phyloP scores from a whole-genome alignment of 2,329 filamentous ascomycete species.

The Pseudogymnoascus sp. region DNA sequence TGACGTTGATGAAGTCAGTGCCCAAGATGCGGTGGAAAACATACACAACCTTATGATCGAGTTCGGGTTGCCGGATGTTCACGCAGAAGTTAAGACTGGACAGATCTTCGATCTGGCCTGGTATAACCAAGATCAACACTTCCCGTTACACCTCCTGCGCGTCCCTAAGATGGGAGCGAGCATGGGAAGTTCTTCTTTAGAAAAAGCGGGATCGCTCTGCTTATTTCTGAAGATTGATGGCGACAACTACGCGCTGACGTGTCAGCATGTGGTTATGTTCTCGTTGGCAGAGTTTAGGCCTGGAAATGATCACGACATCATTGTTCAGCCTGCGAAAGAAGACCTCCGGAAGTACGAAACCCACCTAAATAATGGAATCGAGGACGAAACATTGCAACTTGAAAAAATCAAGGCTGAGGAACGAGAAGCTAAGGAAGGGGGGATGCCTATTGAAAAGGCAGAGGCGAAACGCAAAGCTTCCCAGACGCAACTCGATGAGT shows the following conservation, averaged over 20 bases:
- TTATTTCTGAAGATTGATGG: not conserved
- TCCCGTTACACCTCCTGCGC: not conserved
- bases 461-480: no score
- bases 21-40: not conserved
- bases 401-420: no score
- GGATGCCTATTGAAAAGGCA: no score
- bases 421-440: not conserved
- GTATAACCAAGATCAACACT: not conserved
- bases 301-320: not conserved
- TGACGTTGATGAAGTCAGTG: not conserved
- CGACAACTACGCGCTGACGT: not conserved
- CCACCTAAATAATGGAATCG: not conserved
- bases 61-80: not conserved
- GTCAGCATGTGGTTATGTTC: not conserved
- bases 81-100: not conserved
- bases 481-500: no score
- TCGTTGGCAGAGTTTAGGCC: not conserved
- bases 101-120: not conserved
- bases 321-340: not conserved
- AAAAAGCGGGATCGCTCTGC: not conserved
- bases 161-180: not conserved
- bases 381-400: not conserved
- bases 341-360: not conserved
- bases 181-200: not conserved
- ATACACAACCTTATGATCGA: not conserved